These are phyloP conservation scores for Chlorencoelia australis DNA, from an alignment of 2,329 filamentous ascomycete species.

Conservation along the genomic window DNA sequence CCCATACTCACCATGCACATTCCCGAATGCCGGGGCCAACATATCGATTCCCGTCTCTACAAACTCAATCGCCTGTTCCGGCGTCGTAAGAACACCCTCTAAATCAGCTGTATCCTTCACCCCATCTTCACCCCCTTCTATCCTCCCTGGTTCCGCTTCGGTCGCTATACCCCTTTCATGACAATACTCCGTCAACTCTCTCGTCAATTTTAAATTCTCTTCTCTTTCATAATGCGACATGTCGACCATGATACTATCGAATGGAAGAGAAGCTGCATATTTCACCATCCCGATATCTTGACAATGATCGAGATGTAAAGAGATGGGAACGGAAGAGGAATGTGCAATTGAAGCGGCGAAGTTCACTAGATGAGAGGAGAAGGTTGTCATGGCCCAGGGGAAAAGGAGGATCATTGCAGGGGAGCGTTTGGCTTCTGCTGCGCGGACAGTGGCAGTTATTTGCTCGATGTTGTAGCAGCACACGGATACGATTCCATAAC, in stretches of 20 bases:
- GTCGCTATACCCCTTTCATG: slow-evolving; percentile 56
- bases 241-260: slow-evolving; percentile 69
- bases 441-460: slow-evolving; percentile 56
- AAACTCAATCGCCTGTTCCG: slow-evolving; percentile 52
- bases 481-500: slow-evolving; percentile 43
- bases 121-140: slow-evolving; percentile 66
- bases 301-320: slow-evolving; percentile 57
- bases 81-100: slow-evolving; percentile 51
- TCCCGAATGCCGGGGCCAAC: slow-evolving; percentile 57
- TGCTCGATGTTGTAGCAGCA: slow-evolving; percentile 56
- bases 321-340: slow-evolving; percentile 47
- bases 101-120: slow-evolving; percentile 57
- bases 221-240: slow-evolving; percentile 65
- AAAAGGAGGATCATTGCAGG: slow-evolving; percentile 63
- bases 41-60: slow-evolving; percentile 56
- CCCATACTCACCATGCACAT: slow-evolving; percentile 54
- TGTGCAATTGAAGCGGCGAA: slow-evolving; percentile 44
- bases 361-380: slow-evolving; percentile 41
- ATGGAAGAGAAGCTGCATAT: slow-evolving; percentile 45
- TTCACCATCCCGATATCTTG: slow-evolving; percentile 49
- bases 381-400: slow-evolving; percentile 58
- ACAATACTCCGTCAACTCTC: slow-evolving; percentile 37
- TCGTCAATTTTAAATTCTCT: slow-evolving; percentile 58
- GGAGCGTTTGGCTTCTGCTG: slow-evolving; percentile 55
- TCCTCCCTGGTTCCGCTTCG: slow-evolving; percentile 58